Base-by-base conservation (phyloP, 225 moss, liverwort and hornwort species). In the Polytrichum commune region DNA sequence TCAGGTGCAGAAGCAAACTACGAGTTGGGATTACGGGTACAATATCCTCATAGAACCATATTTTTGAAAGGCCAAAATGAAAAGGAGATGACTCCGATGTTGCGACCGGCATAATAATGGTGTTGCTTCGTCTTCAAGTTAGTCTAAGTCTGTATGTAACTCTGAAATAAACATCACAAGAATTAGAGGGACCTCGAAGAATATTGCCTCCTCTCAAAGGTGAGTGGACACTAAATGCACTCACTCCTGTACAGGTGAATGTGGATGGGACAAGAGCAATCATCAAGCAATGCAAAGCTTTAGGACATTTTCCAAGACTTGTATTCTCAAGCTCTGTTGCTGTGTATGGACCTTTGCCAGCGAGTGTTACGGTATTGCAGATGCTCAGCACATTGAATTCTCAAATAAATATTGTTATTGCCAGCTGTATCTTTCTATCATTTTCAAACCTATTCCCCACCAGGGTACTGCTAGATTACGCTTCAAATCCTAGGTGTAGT, bases 241-340 rank as follows among this genome's bases (percentile, higher is more conserved):
- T 60, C 68, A 71, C 2, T 63, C 55, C 53, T 79, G 55, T 57
- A 5, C 78, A 87, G 87, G 79, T 68, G 72, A 87, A 87, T 61
- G 75, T 87, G 20, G 87, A 84, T 79, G 87, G 84, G 77, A 68
- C 72, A 60, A 75, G 62, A 57, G 87, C 84, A 23, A 82, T 87
- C 32, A 82, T 87, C 76, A 84, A 81, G 75, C 87, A 81, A 46
- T 87, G 87, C 64, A 87, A 84, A 69, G 79, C 84, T 68, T 72
- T 79, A 77, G 87, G 77, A 19, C 84, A 84, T 67, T 87, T 79
- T 76, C 87, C 87, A 18, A 81, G 81, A 56, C 70, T 87, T 75
- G 87, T 87, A 67, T 87, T 87, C 79, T 69, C 84, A 61, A 87
- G 87, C 74, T 82, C 87, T 61, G 81, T 87, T 64, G 87, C 87